Evolutionary conservation across 202 grass and related monocot species (phyloP).

Genomic region (Zoysia matrella): DNA sequence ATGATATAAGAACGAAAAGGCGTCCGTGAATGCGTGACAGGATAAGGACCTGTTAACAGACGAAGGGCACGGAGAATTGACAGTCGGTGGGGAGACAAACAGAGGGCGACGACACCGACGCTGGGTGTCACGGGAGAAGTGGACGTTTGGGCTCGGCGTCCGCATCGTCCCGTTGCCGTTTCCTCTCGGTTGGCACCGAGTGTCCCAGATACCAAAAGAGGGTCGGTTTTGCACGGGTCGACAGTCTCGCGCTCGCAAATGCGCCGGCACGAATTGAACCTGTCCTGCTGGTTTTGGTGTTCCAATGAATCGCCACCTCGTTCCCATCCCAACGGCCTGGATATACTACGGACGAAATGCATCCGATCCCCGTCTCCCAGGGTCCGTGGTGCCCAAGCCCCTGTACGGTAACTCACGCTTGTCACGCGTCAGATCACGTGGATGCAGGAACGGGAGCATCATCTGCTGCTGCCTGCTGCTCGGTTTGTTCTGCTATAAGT

Average conservation of each 20-base stretch:
- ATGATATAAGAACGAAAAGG: conserved; percentile 3
- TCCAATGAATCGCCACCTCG: background rate
- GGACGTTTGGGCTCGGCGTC: too few species aligned
- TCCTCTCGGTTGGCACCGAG: too few species aligned
- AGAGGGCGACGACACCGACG: background rate
- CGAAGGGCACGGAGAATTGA: background rate
- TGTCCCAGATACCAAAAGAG: background rate
- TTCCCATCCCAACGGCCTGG: too few species aligned
- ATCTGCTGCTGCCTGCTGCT: background rate
- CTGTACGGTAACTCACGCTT: background rate
- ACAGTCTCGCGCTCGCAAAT: background rate
- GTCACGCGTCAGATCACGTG: conserved; percentile 27
- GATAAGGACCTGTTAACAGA: conserved; percentile 41
- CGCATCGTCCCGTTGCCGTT: too few species aligned
- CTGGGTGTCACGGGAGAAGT: background rate
- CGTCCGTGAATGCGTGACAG: too few species aligned
- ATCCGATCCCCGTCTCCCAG: background rate
- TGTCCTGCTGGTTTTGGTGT: background rate
- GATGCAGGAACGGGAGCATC: background rate
- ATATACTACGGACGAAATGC: background rate
- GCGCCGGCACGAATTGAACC: background rate
- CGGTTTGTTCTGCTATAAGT: too few species aligned
- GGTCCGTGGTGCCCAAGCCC: background rate
- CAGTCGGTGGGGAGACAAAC: background rate
- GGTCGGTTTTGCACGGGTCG: background rate